Base-by-base conservation (phyloP, 352 stramenopile genomes). In the Elongisporangium undulatum region DNA sequence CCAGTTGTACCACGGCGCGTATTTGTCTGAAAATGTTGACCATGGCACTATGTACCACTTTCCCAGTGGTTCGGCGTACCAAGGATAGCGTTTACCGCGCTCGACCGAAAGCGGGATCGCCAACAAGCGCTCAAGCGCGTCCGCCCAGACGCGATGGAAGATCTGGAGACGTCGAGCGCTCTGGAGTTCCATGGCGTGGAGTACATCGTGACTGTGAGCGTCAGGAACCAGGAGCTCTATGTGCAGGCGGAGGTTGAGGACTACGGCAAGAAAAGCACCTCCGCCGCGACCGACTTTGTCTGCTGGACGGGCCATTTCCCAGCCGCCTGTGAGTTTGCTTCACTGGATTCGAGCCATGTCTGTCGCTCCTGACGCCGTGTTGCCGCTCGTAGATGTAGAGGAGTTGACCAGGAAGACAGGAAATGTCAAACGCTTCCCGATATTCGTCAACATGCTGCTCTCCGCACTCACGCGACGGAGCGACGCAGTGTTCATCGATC, bases 381-480 rank as follows among this genome's bases (percentile, higher is more conserved):
- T 19, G 19, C 7, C 29, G 4, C 5, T 38, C 17, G 48, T 60
- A 79, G 80, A 97, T 54, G 63, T 98, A 4, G 90, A 98, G 68
- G 85, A 97, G 61, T 83, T 98, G 50, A 97, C 93, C 51, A 78
- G 83, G 15, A 97, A 98, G 67, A 97, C 94, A 22, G 91, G 94
- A 59, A 98, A 97, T 68, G 97, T 83, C 68, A 98, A 98, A 69
- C 83, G 78, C 49, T 97, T 98, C 51, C 57, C 72, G 5, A 81
- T 97, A 7, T 98, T 98, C 58, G 86, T 96, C 29, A 94, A 92
- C 61, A 98, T 98, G 92, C 78, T 98, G 48, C 64, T 89, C 4
- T 90, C 83, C 7, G 92, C 92, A 2, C 70, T 98, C 15, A 60
- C 70, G 8, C 61, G 79, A 45, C 72, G 77, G 48, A 96, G 79